Percentiles rank a stretch among this genome's conserved stretches.
phyloP scores from a whole-genome alignment of 495 filamentous ascomycete species.

The Pseudevernia furfuracea region DNA sequence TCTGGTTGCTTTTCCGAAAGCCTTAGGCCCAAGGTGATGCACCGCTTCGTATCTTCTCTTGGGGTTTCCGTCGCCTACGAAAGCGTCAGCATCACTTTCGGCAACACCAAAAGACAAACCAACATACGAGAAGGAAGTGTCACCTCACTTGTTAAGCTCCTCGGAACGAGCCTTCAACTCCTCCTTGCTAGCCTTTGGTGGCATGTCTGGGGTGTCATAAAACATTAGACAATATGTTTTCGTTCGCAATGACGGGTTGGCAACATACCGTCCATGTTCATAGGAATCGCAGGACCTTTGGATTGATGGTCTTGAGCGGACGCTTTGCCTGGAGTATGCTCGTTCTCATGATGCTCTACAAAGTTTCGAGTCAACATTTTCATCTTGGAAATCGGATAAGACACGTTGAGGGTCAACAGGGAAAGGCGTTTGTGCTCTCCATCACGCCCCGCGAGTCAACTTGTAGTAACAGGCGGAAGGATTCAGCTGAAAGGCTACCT shows the following conservation, averaged over 20 bases:
- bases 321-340: constrained; percentile 32
- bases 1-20: not conserved
- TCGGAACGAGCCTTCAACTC: constrained; percentile 56
- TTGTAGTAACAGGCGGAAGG: not conserved
- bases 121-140: not conserved
- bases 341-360: constrained; percentile 20
- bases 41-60: not conserved
- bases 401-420: not conserved
- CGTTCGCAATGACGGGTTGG: not conserved
- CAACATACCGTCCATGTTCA: constrained; percentile 33
- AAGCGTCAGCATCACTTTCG: constrained; percentile 3
- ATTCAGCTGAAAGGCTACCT: not conserved
- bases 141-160: constrained; percentile 54
- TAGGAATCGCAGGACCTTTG: constrained; percentile 42
- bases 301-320: constrained; percentile 33
- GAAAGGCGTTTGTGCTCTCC: not conserved
- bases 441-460: not conserved
- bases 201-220: constrained; percentile 37
- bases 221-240: not conserved
- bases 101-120: not conserved
- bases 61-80: constrained; percentile 1
- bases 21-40: not conserved
- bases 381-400: not conserved
- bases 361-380: not conserved
- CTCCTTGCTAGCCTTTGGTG: constrained; percentile 54